Evolutionary conservation across 257 asterid genomes (phyloP).

Genomic region (Apocynum venetum): DNA sequence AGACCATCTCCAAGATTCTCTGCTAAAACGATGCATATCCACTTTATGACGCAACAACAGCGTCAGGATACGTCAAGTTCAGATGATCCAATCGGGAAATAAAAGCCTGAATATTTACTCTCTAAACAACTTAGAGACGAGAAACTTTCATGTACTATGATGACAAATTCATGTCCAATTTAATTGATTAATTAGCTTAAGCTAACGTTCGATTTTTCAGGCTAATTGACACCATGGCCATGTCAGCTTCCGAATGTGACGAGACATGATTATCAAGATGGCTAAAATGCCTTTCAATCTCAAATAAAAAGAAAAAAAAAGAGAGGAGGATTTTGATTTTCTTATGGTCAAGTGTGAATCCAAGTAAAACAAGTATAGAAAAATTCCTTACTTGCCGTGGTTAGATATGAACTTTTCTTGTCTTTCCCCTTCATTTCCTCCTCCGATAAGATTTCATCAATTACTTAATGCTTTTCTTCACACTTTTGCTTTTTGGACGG

Average conservation of each 20-base stretch:
- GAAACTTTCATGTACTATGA: too few species aligned
- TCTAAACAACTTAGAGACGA: too few species aligned
- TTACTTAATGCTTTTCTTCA: constrained; percentile 5
- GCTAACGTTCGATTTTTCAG: too few species aligned
- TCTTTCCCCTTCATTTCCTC: constrained; percentile 10
- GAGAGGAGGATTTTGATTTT: not conserved
- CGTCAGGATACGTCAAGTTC: not conserved
- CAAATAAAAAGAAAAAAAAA: not conserved
- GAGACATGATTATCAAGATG: not conserved
- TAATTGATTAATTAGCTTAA: not conserved
- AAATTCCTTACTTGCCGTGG: constrained; percentile 36
- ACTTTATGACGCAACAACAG: too few species aligned
- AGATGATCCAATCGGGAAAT: too few species aligned
- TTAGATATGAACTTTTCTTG: constrained; percentile 5
- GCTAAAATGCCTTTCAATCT: not conserved
- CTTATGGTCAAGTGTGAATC: constrained; percentile 20
- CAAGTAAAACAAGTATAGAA: constrained; percentile 11
- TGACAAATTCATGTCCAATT: not conserved
- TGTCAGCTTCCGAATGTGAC: not conserved
- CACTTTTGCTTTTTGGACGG: constrained; percentile 68
- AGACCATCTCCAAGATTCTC: too few species aligned
- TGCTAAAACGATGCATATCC: too few species aligned
- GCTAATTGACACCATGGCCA: not conserved
- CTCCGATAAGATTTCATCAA: constrained; percentile 15
- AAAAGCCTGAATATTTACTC: too few species aligned